A percentile compares a stretch with the other conserved stretches of the same genome.
Evolutionary conservation across 1,139 yeast species (phyloP).

Genomic region (Kurtzmaniella quercitrusa): DNA sequence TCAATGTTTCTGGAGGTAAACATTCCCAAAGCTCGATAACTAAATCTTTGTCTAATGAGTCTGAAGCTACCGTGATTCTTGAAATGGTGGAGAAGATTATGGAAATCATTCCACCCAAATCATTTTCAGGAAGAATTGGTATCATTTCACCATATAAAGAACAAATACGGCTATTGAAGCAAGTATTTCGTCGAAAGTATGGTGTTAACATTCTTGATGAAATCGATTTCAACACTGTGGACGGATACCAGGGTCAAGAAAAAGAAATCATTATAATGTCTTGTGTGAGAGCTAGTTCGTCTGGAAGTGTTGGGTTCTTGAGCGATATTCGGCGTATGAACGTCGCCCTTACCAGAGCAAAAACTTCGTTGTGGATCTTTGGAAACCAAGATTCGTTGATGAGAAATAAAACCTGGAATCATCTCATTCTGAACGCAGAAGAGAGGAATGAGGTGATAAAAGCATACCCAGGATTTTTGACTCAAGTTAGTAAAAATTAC

Average conservation of each 20-base stretch:
- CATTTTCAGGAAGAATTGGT: slow-evolving; percentile 75
- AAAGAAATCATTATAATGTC: slow-evolving; percentile 91
- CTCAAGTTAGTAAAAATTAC: slow-evolving; percentile 3
- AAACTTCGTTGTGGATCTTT: slow-evolving; percentile 85
- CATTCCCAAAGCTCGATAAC: slow-evolving; percentile 64
- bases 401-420: slow-evolving; percentile 65
- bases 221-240: slow-evolving; percentile 90
- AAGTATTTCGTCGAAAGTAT: slow-evolving; percentile 51
- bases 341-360: slow-evolving; percentile 92
- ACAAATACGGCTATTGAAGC: slow-evolving; percentile 62
- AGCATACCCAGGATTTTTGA: slow-evolving; percentile 39
- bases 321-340: slow-evolving; percentile 92
- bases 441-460: slow-evolving; percentile 33
- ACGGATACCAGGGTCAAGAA: slow-evolving; percentile 98
- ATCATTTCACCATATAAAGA: slow-evolving; percentile 93
- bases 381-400: slow-evolving; percentile 69
- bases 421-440: slow-evolving; percentile 60
- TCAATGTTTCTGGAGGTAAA: slow-evolving; percentile 53
- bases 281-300: slow-evolving; percentile 82
- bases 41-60: slow-evolving; percentile 63
- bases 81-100: slow-evolving; percentile 62
- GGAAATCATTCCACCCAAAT: slow-evolving; percentile 42
- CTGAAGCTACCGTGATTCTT: slow-evolving; percentile 70
- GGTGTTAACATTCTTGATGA: slow-evolving; percentile 62
- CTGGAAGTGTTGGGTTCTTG: slow-evolving; percentile 76